Base-by-base conservation (phyloP, 306 rosid species). In the Betula pendula region DNA sequence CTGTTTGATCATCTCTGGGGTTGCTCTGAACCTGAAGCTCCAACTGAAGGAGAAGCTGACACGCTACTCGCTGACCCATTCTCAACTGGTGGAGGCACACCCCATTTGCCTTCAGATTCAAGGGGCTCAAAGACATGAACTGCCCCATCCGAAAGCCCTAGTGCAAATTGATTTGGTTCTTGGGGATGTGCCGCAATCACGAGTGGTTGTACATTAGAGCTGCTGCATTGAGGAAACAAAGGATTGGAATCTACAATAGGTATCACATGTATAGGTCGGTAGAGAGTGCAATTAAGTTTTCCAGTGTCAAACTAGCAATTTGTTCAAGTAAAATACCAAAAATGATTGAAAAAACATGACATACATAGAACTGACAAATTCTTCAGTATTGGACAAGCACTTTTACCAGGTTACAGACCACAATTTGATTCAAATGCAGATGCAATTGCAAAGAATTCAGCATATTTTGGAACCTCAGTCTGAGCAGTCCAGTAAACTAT, bases 151-250 rank as follows among this genome's bases (percentile, higher is more conserved):
- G 97, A 89, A 50, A 95, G 83, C 53, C 98, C 98, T 67, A 95
- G 49, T 11, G 98, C 97, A 81, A 95, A 90, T 81, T 95, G 97
- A 70, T 90, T 88, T 77, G 98, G 77, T 81, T 95, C 98, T 77
- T 89, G 97, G 3, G 98, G 98, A 80, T 95, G 97, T 5, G 98
- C 98, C 2, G 98, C 92, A 17, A 95, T 88, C 79, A 92, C 97
- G 1, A 87, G 89, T 45, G 98, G 97, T 47, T 90, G 97, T 63
- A 83, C 87, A 10, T 75, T 87, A 67, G 93, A 89, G 67, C 85
- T 90, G 92, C 86, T 19, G 81, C 84, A 62, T 73, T 40, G 60
- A 63, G 67, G 8, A 45, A 52, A 73, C 13, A 35, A 35, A 31
- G 70, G 38, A 7, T 66, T 10, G 0, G 25, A 19, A 66, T 66